phyloP scores from a whole-genome alignment of 2,329 filamentous ascomycete genomes.

The Phialophora chinensis region DNA sequence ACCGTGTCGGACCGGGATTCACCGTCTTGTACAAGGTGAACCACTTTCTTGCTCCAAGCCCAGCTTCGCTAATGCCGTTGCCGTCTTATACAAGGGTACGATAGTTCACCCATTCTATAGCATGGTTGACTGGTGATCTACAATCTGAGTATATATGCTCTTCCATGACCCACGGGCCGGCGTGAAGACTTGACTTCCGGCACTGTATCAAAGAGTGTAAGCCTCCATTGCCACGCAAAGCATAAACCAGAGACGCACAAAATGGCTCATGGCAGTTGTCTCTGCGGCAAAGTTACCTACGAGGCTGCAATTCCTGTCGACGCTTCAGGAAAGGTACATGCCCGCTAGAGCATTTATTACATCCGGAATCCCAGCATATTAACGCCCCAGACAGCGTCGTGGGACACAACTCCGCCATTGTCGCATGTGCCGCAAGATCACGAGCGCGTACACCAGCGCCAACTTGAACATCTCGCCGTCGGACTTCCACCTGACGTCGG shows the following conservation, averaged over 20 bases:
- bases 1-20: not conserved
- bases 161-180: not conserved
- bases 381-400: not conserved
- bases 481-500: slow-evolving; percentile 6
- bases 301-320: not conserved
- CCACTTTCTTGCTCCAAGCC: not conserved
- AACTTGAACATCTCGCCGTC: slow-evolving; percentile 3
- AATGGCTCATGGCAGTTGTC: slow-evolving; percentile 9
- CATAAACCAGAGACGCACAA: not conserved
- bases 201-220: not conserved
- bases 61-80: not conserved
- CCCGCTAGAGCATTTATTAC: too few species aligned
- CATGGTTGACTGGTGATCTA: not conserved
- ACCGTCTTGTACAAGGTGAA: not conserved
- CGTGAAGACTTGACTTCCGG: not conserved
- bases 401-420: slow-evolving; percentile 8
- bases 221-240: not conserved
- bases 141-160: not conserved
- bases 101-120: not conserved
- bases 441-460: not conserved
- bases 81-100: not conserved
- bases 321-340: not conserved
- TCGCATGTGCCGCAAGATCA: slow-evolving; percentile 17
- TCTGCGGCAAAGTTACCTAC: slow-evolving; percentile 7
- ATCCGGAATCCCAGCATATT: not conserved